A percentile compares a stretch with the other conserved stretches of the same genome.
Evolutionary conservation across 208 protist species (phyloP).

Genomic region (Acanthamoeba culbertsoni): DNA sequence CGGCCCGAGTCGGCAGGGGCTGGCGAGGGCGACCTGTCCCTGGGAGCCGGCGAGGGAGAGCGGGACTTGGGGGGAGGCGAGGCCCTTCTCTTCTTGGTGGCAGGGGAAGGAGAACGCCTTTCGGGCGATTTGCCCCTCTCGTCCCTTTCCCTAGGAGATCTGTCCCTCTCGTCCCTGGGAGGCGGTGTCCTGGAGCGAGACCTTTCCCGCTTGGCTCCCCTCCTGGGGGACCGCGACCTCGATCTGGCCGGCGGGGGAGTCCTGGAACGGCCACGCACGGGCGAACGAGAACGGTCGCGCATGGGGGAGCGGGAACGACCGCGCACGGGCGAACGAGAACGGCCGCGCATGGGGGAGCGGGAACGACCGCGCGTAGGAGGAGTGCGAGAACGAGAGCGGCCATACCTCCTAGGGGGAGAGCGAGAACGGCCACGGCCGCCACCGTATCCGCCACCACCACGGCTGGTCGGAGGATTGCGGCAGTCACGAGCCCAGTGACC

Average conservation of each 20-base stretch:
- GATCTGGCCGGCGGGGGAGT: neutral
- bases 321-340: neutral
- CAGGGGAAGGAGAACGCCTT: neutral
- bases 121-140: neutral
- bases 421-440: neutral
- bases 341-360: neutral
- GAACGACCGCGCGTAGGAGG: neutral
- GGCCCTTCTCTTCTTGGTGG: neutral
- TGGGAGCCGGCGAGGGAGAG: neutral
- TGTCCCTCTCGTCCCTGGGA: neutral
- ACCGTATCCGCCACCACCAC: neutral
- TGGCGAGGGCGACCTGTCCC: neutral
- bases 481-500: slow-evolving; percentile 55
- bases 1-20: neutral
- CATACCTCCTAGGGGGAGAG: neutral
- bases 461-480: neutral
- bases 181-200: neutral
- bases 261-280: neutral
- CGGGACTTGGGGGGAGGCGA: neutral
- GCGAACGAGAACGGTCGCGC: neutral
- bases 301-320: neutral
- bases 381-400: neutral
- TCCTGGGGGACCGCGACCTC: neutral
- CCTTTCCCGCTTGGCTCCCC: neutral
- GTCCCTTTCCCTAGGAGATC: neutral